A percentile compares a stretch with the other conserved stretches of the same genome.
These are phyloP conservation scores for Podospora sp. DNA, from an alignment of 495 filamentous ascomycete genomes.

Conservation along the genomic window DNA sequence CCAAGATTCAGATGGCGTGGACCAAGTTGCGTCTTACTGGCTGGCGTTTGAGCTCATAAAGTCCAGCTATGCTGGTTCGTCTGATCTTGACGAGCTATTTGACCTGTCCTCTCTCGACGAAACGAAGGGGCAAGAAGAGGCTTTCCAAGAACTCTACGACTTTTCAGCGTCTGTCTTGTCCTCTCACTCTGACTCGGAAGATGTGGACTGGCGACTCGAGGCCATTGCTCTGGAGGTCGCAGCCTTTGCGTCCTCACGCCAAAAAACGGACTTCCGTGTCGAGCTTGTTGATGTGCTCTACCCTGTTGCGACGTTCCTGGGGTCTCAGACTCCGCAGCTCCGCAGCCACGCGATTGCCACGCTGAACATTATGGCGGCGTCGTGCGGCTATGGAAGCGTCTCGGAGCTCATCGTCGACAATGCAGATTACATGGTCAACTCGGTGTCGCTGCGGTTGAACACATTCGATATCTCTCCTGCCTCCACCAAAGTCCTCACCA, in stretches of 20 bases:
- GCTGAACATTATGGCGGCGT: slow-evolving; percentile 72
- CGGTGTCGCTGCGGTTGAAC: slow-evolving; percentile 84
- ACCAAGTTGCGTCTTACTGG: slow-evolving; percentile 77
- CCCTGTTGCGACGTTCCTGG: slow-evolving; percentile 83
- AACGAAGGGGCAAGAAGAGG: slow-evolving; percentile 50
- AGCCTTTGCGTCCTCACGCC: slow-evolving; percentile 68
- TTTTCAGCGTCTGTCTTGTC: slow-evolving; percentile 68
- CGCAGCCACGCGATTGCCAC: slow-evolving; percentile 82
- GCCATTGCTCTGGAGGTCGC: slow-evolving; percentile 76
- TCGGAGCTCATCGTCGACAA: slow-evolving; percentile 86
- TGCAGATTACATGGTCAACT: slow-evolving; percentile 95
- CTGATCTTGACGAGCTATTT: slow-evolving; percentile 69
- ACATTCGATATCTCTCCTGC: slow-evolving; percentile 89
- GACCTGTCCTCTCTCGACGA: slow-evolving; percentile 47
- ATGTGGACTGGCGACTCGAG: slow-evolving; percentile 67
- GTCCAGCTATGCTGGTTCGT: slow-evolving; percentile 48
- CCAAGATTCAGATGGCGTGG: slow-evolving; percentile 54
- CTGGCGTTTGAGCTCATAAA: slow-evolving; percentile 72
- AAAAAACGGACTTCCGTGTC: slow-evolving; percentile 69
- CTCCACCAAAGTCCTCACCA: slow-evolving; percentile 84
- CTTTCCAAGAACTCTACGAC: slow-evolving; percentile 79
- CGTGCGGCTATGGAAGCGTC: slow-evolving; percentile 75
- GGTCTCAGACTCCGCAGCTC: slow-evolving; percentile 66
- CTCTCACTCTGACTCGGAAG: slow-evolving; percentile 50
- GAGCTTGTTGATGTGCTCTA: slow-evolving; percentile 93